Evolutionary conservation across 768 basidiomycete genomes (phyloP), one percentile per base, ranked within the genome.

Genomic region (Suillus decipiens): DNA sequence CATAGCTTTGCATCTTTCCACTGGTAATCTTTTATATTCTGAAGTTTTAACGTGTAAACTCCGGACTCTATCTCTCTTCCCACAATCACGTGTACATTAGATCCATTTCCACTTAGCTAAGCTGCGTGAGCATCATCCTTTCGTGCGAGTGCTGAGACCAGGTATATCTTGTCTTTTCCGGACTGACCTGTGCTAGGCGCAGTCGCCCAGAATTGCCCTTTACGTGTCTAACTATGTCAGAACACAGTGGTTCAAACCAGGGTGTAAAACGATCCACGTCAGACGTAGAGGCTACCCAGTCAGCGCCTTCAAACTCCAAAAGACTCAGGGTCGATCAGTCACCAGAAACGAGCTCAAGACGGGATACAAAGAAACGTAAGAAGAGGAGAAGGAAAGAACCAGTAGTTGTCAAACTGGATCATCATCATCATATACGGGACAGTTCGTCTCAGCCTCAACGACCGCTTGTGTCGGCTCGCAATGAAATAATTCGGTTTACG

Each of bases 381-480:
- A 75, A 36, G 64, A 74, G 47, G 64, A 75, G 68, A 55, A 75
- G 69, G 67, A 75, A 75, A 62, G 59, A 64, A 0, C 68, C 74
- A 0, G 59, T 75, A 28, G 74, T 75, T 19, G 58, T 3, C 12
- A 74, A 68, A 63, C 60, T 39, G 36, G 69, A 72, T 31, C 28
- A 28, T 28, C 28, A 28, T 31, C 64, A 61, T 22, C 59, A 47
- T 59, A 60, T 45, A 34, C 60, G 1, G 12, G 70, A 48, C 24
- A 66, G 65, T 51, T 36, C 37, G 34, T 45, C 56, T 2, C 57
- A 57, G 33, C 36, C 62, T 36, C 45, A 47, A 9, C 67, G 69
- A 19, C 51, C 64, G 54, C 67, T 73, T 28, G 48, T 70, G 60
- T 68, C 68, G 0, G 56, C 54, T 11, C 68, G 69, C 34, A 76